Percentiles rank a stretch among this genome's conserved stretches.
phyloP scores from a whole-genome alignment of 208 protist genomes.

The Porcisia deanei region DNA sequence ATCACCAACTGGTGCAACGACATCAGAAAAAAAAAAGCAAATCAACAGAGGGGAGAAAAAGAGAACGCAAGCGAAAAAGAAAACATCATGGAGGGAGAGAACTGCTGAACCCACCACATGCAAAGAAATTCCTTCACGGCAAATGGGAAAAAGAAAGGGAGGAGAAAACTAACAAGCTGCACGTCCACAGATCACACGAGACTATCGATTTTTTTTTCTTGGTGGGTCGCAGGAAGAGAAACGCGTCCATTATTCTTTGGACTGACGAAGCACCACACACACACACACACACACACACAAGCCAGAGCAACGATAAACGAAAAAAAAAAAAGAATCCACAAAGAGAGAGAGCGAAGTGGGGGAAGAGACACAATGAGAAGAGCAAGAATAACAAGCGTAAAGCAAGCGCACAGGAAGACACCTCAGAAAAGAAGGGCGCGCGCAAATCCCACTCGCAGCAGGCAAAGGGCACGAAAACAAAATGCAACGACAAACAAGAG shows the following conservation, averaged over 20 bases:
- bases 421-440: neutral
- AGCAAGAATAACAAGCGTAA: slow-evolving; percentile 4
- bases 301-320: neutral
- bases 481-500: neutral
- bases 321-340: slow-evolving; percentile 4
- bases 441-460: neutral
- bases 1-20: neutral
- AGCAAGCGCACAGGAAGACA: slow-evolving; percentile 3
- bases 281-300: neutral
- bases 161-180: neutral
- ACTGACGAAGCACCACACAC: neutral
- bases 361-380: neutral
- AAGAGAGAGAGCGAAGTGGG: neutral
- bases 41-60: neutral
- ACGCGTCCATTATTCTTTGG: neutral
- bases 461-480: neutral
- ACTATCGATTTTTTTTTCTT: neutral
- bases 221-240: neutral
- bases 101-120: neutral
- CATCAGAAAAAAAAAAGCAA: too few species aligned
- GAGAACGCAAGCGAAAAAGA: neutral
- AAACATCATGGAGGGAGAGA: neutral
- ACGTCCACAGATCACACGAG: neutral
- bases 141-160: neutral
- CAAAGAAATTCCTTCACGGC: neutral